Base-by-base conservation (phyloP, 108 stramenopile genomes). In the Discostella stelligeroides region DNA sequence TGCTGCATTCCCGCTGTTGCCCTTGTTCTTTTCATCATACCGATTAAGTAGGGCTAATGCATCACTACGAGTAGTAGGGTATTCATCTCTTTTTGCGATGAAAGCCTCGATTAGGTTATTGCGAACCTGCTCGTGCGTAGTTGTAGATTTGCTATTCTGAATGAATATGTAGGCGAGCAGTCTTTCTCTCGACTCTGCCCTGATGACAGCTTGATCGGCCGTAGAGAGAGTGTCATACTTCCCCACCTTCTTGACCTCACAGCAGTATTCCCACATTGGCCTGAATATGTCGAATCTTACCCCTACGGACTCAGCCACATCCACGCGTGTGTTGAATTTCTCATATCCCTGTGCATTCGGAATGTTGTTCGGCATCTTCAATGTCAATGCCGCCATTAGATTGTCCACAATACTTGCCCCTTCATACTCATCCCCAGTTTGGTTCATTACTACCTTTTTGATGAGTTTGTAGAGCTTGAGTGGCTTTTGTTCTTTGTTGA, bases 281-380 rank as follows among this genome's bases (percentile, higher is more conserved):
- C 23, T 56, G 23, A 56, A 56, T 6, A 4, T 2, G 55, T 56
- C 55, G 23, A 56, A 21, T 56, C 7, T 2, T 15, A 56, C 55
- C 5, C 55, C 55, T 3, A 34, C 34, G 4, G 55, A 56, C 25
- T 56, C 55, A 2, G 55, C 55, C 23, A 56, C 55, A 21, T 56
- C 55, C 7, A 56, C 20, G 7, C 55, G 7, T 2, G 55, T 56
- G 25, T 27, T 25, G 23, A 56, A 56, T 27, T 27, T 21, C 7
- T 56, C 55, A 20, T 27, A 56, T 20, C 55, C 7, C 25, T 56
- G 55, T 6, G 55, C 20, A 27, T 56, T 56, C 27, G 55, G 4
- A 2, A 56, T 21, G 23, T 56, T 56, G 5, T 6, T 2, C 23
- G 7, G 55, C 7, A 11, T 6, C 23, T 56, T 56, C 55, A 25